Evolutionary conservation across 1,284 basidiomycete species (phyloP).

Genomic region (Trichosporon ovoides): DNA sequence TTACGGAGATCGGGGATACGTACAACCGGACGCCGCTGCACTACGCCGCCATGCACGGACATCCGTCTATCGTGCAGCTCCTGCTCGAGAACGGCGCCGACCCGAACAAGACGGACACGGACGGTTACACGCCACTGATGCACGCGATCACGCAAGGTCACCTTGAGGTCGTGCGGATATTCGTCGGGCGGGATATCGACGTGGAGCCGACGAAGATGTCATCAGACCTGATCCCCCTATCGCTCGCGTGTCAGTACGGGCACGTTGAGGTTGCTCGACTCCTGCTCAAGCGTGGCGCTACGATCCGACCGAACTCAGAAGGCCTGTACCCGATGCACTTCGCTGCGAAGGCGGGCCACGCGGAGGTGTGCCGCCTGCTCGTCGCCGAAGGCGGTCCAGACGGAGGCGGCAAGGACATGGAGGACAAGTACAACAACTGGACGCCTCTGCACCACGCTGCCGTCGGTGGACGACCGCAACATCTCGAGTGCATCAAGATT

Average conservation of each 20-base stretch:
- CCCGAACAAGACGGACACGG: slow-evolving; percentile 73
- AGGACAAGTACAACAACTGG: slow-evolving; percentile 97
- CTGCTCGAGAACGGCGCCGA: slow-evolving; percentile 67
- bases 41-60: slow-evolving; percentile 92
- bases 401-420: slow-evolving; percentile 68
- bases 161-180: slow-evolving; percentile 69
- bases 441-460: slow-evolving; percentile 96
- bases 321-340: slow-evolving; percentile 95
- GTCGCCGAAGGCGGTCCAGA: slow-evolving; percentile 54
- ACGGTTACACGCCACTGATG: slow-evolving; percentile 88
- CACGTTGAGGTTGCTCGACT: slow-evolving; percentile 77
- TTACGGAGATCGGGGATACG: slow-evolving; percentile 50
- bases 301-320: slow-evolving; percentile 79
- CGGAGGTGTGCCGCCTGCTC: slow-evolving; percentile 74
- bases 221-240: slow-evolving; percentile 77
- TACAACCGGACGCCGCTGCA: slow-evolving; percentile 92
- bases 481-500: slow-evolving; percentile 66
- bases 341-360: slow-evolving; percentile 93
- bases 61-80: slow-evolving; percentile 67
- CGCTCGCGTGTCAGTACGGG: slow-evolving; percentile 84
- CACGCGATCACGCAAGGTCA: slow-evolving; percentile 87
- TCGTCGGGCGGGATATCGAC: slow-evolving; percentile 60
- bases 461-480: slow-evolving; percentile 62
- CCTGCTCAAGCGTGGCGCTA: slow-evolving; percentile 70
- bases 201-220: slow-evolving; percentile 55